Evolutionary conservation across 495 filamentous ascomycete species (phyloP).

Genomic region (Penicillium coprophilum): DNA sequence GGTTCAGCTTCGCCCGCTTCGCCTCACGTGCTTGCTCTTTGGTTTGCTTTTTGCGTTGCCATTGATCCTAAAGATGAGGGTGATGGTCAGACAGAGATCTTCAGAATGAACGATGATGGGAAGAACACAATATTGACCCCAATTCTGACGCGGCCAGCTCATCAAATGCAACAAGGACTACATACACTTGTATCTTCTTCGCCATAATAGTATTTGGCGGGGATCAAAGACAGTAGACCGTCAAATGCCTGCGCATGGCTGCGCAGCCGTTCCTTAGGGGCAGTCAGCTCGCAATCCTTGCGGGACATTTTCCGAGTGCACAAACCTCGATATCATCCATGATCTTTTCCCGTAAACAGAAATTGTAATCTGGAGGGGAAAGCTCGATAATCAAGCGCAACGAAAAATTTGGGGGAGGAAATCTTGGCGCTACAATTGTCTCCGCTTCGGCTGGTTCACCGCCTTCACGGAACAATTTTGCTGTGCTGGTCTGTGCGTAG

Average conservation of each 20-base stretch:
- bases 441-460: constrained; percentile 41
- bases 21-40: constrained; percentile 78
- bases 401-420: constrained; percentile 46
- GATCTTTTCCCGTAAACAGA: constrained; percentile 17
- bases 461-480: constrained; percentile 27
- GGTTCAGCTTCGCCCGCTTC: constrained; percentile 79
- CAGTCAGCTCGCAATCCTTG: constrained; percentile 17
- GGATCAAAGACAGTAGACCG: constrained; percentile 86
- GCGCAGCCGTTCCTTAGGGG: constrained; percentile 69
- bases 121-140: constrained; percentile 9
- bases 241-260: constrained; percentile 86
- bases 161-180: constrained; percentile 24
- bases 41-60: constrained; percentile 83
- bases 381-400: constrained; percentile 16
- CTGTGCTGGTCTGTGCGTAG: constrained; percentile 19
- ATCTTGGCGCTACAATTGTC: constrained; percentile 39
- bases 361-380: constrained; percentile 16
- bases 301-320: constrained; percentile 15
- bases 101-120: constrained; percentile 6
- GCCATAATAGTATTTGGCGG: constrained; percentile 88
- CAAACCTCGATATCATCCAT: constrained; percentile 53
- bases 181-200: constrained; percentile 76
- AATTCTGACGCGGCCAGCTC: constrained; percentile 6
- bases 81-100: constrained; percentile 38
- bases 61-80: constrained; percentile 65